Evolutionary conservation across 1,284 basidiomycete species (phyloP).

Genomic region (Coniferiporia sulphurascens): DNA sequence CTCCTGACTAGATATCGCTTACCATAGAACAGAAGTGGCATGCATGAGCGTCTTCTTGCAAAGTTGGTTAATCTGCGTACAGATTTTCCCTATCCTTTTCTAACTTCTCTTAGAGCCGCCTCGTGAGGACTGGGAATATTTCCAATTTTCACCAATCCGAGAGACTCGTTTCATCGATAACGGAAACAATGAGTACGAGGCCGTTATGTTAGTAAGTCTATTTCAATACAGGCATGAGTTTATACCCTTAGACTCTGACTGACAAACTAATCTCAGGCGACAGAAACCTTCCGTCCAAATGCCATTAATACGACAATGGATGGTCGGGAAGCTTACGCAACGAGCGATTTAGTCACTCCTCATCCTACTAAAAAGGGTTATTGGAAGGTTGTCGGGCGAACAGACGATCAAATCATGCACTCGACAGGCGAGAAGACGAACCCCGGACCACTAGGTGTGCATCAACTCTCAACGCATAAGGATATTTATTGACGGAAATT

Average conservation of each 20-base stretch:
- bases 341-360: conserved; percentile 45
- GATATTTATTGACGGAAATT: background rate
- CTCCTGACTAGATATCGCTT: background rate
- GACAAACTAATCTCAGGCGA: background rate
- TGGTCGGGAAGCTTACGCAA: conserved; percentile 30
- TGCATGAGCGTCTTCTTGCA: no score
- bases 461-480: background rate
- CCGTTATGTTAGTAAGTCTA: conserved; percentile 7
- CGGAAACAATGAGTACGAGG: no score
- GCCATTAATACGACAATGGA: conserved; percentile 27
- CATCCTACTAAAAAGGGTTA: no score
- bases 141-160: no score
- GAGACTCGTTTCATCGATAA: no score
- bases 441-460: no score
- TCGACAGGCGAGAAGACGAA: conserved; percentile 49
- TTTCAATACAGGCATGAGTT: background rate
- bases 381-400: conserved; percentile 40
- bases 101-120: no score
- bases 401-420: conserved; percentile 50
- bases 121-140: no score
- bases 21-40: no score
- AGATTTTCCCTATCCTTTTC: no score
- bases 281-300: conserved; percentile 1
- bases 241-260: background rate
- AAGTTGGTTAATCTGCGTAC: no score